A percentile compares a stretch with the other conserved stretches of the same genome.
Conservation (phyloP, 352 stramenopile genomes). For the Phytophthora citrophthora region DNA sequence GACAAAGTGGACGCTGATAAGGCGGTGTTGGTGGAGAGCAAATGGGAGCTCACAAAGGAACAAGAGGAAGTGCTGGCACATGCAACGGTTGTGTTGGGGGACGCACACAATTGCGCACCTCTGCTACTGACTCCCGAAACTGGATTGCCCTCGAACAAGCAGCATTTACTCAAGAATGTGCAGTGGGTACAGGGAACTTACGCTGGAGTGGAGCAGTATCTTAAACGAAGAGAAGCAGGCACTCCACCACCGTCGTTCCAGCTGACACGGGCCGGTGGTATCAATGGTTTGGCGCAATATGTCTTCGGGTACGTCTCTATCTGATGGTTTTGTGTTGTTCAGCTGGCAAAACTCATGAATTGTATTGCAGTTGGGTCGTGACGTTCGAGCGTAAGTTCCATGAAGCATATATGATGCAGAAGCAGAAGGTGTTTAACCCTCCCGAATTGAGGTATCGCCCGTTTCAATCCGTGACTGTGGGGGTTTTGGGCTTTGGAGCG, state of each 20-base stretch:
- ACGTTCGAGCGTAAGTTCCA: constrained; percentile 71
- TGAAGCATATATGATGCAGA: constrained; percentile 48
- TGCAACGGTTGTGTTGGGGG: constrained; percentile 52
- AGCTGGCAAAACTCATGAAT: too few species aligned
- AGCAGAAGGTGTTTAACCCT: constrained; percentile 44
- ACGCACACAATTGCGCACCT: constrained; percentile 50
- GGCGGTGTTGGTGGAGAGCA: constrained; percentile 7
- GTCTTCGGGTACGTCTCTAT: constrained; percentile 50
- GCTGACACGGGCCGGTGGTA: constrained; percentile 63
- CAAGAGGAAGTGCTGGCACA: constrained; percentile 49
- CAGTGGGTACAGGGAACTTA: constrained; percentile 73
- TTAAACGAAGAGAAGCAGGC: constrained; percentile 28
- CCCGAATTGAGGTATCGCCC: constrained; percentile 51
- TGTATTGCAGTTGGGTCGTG: constrained; percentile 52
- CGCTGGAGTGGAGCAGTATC: constrained; percentile 63
- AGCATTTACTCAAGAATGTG: constrained; percentile 47
- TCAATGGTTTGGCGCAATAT: constrained; percentile 74
- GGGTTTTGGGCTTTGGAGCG: constrained; percentile 57
- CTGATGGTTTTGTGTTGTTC: too few species aligned
- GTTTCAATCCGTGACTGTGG: constrained; percentile 56
- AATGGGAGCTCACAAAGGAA: constrained; percentile 41
- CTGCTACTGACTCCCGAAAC: constrained; percentile 42
- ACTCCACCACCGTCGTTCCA: constrained; percentile 34
- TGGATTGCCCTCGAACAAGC: constrained; percentile 24
- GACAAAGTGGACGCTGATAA: constrained; percentile 4